A percentile compares a stretch with the other conserved stretches of the same genome.
Evolutionary conservation across 1,284 basidiomycete species (phyloP).

Genomic region (Ustilago loliicola): DNA sequence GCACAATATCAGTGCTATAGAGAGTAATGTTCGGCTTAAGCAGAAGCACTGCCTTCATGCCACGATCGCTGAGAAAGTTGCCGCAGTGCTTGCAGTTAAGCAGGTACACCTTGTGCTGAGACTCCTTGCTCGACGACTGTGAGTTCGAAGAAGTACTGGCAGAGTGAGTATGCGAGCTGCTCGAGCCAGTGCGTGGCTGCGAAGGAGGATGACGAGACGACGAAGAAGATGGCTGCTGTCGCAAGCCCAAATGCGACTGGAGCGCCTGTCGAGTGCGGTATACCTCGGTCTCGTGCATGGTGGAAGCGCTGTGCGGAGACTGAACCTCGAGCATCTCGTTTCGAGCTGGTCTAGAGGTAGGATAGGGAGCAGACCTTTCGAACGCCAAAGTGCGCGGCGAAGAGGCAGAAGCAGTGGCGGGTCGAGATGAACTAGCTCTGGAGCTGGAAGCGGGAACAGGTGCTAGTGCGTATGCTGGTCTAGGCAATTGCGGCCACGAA

Average conservation of each 20-base stretch:
- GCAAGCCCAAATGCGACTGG: slow-evolving; percentile 23
- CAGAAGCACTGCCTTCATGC: slow-evolving; percentile 87
- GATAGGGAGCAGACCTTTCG: slow-evolving; percentile 35
- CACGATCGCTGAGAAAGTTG: slow-evolving; percentile 83
- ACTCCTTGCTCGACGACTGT: slow-evolving; percentile 34
- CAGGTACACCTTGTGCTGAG: slow-evolving; percentile 79
- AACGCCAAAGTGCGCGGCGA: slow-evolving; percentile 12
- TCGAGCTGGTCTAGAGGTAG: slow-evolving; percentile 21
- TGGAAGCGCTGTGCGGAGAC: slow-evolving; percentile 11
- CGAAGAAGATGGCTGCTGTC: slow-evolving; percentile 15
- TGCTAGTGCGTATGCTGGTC: slow-evolving; percentile 32
- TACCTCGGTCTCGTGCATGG: slow-evolving; percentile 34
- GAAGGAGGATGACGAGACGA: slow-evolving; percentile 13
- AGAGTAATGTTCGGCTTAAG: slow-evolving; percentile 84
- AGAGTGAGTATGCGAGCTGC: slow-evolving; percentile 13
- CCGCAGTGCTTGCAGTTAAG: slow-evolving; percentile 82
- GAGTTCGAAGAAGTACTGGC: slow-evolving; percentile 17
- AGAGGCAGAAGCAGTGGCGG: slow-evolving; percentile 13
- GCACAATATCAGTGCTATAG: slow-evolving; percentile 85
- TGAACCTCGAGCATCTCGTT: slow-evolving; percentile 26
- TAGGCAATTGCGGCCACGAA: slow-evolving; percentile 36
- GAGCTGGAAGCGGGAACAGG: slow-evolving; percentile 24
- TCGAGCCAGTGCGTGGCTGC: slow-evolving; percentile 17
- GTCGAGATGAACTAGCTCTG: slow-evolving; percentile 15
- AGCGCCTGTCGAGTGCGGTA: slow-evolving; percentile 38